phyloP scores from a whole-genome alignment of 2,329 filamentous ascomycete species.

The Apiospora arundinis region DNA sequence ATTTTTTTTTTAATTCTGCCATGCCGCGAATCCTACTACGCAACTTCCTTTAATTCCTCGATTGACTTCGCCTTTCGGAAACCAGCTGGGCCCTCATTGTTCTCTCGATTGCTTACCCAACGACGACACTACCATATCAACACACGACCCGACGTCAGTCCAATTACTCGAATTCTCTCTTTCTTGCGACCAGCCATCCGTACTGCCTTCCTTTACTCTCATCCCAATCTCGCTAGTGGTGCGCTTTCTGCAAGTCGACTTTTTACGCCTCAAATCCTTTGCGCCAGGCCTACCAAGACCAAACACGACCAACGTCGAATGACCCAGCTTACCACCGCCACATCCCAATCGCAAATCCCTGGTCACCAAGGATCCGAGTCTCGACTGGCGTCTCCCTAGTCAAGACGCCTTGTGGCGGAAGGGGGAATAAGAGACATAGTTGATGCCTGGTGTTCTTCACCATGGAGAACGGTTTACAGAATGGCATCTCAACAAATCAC shows the following conservation, averaged over 20 bases:
- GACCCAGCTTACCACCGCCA: background rate
- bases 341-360: constrained; percentile 9
- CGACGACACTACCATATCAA: constrained; percentile 11
- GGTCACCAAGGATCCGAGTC: background rate
- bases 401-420: constrained; percentile 40
- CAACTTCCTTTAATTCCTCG: background rate
- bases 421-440: constrained; percentile 39
- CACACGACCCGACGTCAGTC: background rate
- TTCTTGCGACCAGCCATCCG: background rate
- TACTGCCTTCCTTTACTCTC: background rate
- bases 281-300: background rate
- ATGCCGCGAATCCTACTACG: background rate
- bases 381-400: constrained; percentile 30
- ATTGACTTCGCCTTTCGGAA: constrained; percentile 10
- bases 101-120: background rate
- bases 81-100: background rate
- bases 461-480: constrained; percentile 62
- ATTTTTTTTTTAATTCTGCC: background rate
- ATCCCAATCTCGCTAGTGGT: background rate
- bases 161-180: background rate
- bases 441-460: constrained; percentile 58
- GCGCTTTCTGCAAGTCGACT: background rate
- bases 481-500: constrained; percentile 61
- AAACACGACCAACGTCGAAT: background rate
- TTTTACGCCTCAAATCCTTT: background rate